Percentiles rank a stretch among this genome's conserved stretches.
These are phyloP conservation scores for Fusarium napiforme DNA, from an alignment of 2,329 filamentous ascomycete genomes.

Conservation along the genomic window DNA sequence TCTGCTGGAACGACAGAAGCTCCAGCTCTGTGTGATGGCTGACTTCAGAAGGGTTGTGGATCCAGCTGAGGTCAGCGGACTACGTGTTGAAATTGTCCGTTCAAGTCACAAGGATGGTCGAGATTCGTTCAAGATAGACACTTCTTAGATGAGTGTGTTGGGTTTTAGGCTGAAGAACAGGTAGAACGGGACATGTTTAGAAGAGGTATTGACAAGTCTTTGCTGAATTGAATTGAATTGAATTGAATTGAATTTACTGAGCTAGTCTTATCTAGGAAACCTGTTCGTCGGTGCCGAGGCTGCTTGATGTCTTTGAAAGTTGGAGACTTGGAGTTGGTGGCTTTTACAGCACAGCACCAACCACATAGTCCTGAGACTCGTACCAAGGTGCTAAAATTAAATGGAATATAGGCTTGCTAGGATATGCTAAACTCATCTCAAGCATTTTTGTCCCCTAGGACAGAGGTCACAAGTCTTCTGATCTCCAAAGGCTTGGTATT, in stretches of 20 bases:
- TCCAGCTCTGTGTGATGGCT: slow-evolving; percentile 50
- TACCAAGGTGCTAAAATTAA: background rate
- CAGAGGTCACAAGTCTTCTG: background rate
- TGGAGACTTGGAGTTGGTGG: slow-evolving; percentile 1
- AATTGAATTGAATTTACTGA: background rate
- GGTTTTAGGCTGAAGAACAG: background rate
- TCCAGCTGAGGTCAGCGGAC: slow-evolving; percentile 42
- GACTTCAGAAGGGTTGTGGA: slow-evolving; percentile 44
- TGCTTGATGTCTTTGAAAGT: background rate
- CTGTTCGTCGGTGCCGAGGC: background rate
- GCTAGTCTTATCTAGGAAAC: background rate
- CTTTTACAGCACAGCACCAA: background rate
- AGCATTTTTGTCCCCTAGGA: background rate
- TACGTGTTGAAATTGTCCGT: slow-evolving; percentile 48
- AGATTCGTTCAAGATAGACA: background rate
- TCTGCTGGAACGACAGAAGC: slow-evolving; percentile 47
- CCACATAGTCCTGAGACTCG: background rate
- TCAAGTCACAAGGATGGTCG: slow-evolving; percentile 13
- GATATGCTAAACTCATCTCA: background rate
- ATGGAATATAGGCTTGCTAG: too few relatives aligned
- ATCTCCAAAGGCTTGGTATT: background rate
- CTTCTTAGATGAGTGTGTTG: slow-evolving; percentile 32
- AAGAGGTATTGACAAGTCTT: background rate
- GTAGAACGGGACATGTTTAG: background rate
- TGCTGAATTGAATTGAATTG: background rate